Percentiles rank a stretch among this genome's conserved stretches.
phyloP scores from a whole-genome alignment of 108 stramenopile genomes.

The Discostella stelligeroides region DNA sequence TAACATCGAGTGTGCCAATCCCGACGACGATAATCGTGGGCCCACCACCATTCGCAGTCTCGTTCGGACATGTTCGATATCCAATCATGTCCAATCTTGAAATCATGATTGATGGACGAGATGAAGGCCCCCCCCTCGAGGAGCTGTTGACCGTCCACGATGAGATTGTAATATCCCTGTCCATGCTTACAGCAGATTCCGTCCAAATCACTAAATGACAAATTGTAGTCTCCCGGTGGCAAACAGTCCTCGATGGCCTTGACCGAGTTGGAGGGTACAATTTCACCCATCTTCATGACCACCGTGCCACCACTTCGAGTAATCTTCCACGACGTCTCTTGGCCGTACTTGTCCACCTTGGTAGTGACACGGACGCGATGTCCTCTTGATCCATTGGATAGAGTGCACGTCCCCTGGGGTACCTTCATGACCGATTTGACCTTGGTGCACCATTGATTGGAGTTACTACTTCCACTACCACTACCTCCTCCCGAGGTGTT shows the following conservation, averaged over 20 bases:
- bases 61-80: conserved; percentile 1
- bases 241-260: conserved; percentile 12
- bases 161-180: background rate
- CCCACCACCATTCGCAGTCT: conserved; percentile 19
- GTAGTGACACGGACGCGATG: conserved; percentile 6
- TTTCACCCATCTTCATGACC: conserved; percentile 7
- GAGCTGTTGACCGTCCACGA: conserved; percentile 8
- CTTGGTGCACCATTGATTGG: background rate
- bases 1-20: conserved; percentile 24
- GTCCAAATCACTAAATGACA: conserved; percentile 3
- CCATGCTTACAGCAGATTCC: conserved; percentile 8
- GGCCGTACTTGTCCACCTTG: conserved; percentile 14
- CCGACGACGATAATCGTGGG: conserved; percentile 16
- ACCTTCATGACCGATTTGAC: background rate
- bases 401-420: background rate
- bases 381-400: background rate
- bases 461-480: background rate
- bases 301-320: background rate
- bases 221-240: background rate
- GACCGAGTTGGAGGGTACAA: background rate
- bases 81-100: conserved; percentile 1
- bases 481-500: background rate
- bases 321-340: conserved; percentile 11
- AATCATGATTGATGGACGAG: background rate
- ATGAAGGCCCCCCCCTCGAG: background rate